A percentile compares a stretch with the other conserved stretches of the same genome.
Conservation (phyloP, 371 early-diverging fungal species). For the Apophysomyces variabilis region DNA sequence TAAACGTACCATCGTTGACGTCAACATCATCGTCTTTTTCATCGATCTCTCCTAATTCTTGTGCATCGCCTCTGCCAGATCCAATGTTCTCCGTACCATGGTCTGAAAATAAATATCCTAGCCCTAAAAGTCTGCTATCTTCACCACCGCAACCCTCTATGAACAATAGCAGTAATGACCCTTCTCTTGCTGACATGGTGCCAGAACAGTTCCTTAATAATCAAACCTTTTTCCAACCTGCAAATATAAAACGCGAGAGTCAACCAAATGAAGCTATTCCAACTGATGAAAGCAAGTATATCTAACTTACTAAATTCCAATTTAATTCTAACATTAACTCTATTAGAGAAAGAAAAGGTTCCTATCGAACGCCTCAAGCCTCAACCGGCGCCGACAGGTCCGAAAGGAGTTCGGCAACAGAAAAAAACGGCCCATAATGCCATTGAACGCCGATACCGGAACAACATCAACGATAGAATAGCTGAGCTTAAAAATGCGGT, state of each 20-base stretch:
- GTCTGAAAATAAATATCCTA: constrained; percentile 3
- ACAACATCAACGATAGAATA: constrained; percentile 94
- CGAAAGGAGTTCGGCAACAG: constrained; percentile 31
- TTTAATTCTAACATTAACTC: background rate
- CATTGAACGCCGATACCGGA: constrained; percentile 91
- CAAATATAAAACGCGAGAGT: constrained; percentile 11
- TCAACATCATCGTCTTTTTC: constrained; percentile 5
- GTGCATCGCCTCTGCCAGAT: constrained; percentile 1
- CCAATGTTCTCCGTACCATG: background rate
- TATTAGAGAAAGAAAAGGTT: constrained; percentile 34
- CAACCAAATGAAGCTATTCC: background rate
- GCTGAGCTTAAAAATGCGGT: constrained; percentile 83
- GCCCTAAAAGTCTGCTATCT: constrained; percentile 2
- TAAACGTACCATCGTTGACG: background rate
- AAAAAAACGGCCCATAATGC: constrained; percentile 94
- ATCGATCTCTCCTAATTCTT: constrained; percentile 8
- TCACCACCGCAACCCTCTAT: constrained; percentile 1
- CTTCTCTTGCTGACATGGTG: constrained; percentile 16
- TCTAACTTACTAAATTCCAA: background rate
- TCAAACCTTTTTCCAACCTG: constrained; percentile 5
- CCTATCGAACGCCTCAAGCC: constrained; percentile 47
- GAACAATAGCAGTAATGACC: constrained; percentile 10
- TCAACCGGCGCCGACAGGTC: constrained; percentile 19
- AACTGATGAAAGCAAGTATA: constrained; percentile 6
- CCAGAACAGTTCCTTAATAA: constrained; percentile 13